These are phyloP conservation scores for Rhizopogon salebrosus DNA, from an alignment of 768 basidiomycete species.

Conservation along the genomic window DNA sequence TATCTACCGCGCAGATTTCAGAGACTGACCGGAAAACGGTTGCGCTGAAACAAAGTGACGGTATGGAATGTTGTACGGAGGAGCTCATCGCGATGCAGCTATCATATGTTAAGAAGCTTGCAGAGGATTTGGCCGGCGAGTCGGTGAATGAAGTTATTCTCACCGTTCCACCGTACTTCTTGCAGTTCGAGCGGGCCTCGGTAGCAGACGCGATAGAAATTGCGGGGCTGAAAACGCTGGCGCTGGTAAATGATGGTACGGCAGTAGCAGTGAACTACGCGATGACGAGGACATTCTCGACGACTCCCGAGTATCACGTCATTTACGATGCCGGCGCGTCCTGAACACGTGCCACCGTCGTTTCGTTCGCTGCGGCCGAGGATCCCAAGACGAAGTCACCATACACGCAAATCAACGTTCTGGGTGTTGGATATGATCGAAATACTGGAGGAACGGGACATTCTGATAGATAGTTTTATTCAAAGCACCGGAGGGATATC, in stretches of 20 bases:
- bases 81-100: slow-evolving; percentile 95
- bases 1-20: slow-evolving; percentile 47
- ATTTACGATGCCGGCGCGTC: slow-evolving; percentile 94
- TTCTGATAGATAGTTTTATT: slow-evolving; percentile 74
- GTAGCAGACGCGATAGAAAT: slow-evolving; percentile 90
- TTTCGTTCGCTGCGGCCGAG: slow-evolving; percentile 51
- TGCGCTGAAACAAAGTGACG: slow-evolving; percentile 54
- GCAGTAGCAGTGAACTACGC: slow-evolving; percentile 98
- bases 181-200: slow-evolving; percentile 87
- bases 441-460: slow-evolving; percentile 74
- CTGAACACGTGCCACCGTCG: slow-evolving; percentile 72
- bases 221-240: slow-evolving; percentile 77
- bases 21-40: slow-evolving; percentile 58
- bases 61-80: slow-evolving; percentile 74
- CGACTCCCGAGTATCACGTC: slow-evolving; percentile 75
- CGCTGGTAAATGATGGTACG: slow-evolving; percentile 88
- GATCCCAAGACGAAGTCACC: slow-evolving; percentile 43
- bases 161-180: slow-evolving; percentile 87
- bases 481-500: slow-evolving; percentile 64
- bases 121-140: slow-evolving; percentile 71
- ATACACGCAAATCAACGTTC: slow-evolving; percentile 69
- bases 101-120: slow-evolving; percentile 83
- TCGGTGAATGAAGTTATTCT: slow-evolving; percentile 80
- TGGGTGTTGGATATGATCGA: slow-evolving; percentile 81
- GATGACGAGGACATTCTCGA: slow-evolving; percentile 83